These are phyloP conservation scores for Sporisorium iseilematis-ciliati DNA, from an alignment of 1,284 basidiomycete genomes.

Conservation along the genomic window DNA sequence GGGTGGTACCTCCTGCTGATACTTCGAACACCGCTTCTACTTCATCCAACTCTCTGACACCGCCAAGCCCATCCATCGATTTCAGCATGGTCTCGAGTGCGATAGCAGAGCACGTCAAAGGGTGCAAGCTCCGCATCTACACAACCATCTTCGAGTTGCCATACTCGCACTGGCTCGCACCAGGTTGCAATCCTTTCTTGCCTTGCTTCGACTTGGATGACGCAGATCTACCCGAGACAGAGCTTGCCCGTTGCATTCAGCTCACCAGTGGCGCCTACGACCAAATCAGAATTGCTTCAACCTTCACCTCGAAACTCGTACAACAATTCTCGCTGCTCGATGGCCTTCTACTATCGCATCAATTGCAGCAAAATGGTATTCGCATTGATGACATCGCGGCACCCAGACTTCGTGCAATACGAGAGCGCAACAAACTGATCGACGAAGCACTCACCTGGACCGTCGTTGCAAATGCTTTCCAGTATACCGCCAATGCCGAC, in stretches of 20 bases:
- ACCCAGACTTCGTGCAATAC: slow-evolving; percentile 5
- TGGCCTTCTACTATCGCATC: slow-evolving; percentile 3
- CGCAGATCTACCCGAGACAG: not conserved
- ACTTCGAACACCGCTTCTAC: not conserved
- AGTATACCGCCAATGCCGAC: slow-evolving; percentile 4
- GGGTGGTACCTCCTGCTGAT: not conserved
- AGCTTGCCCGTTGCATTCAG: slow-evolving; percentile 1
- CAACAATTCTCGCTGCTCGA: slow-evolving; percentile 11
- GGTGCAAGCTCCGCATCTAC: slow-evolving; percentile 15
- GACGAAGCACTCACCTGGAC: slow-evolving; percentile 13
- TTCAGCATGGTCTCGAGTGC: slow-evolving; percentile 5
- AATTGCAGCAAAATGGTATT: slow-evolving; percentile 5
- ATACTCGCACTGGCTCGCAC: slow-evolving; percentile 17
- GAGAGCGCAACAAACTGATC: slow-evolving; percentile 6
- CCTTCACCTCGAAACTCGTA: not conserved
- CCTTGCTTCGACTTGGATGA: slow-evolving; percentile 2
- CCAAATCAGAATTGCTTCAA: slow-evolving; percentile 2
- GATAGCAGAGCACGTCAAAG: slow-evolving; percentile 3
- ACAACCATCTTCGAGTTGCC: slow-evolving; percentile 10
- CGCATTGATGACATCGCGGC: not conserved
- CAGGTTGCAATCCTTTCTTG: slow-evolving; percentile 15
- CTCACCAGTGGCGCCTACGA: slow-evolving; percentile 10
- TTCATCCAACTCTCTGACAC: not conserved
- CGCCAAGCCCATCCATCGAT: slow-evolving; percentile 4
- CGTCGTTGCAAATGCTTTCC: slow-evolving; percentile 10